Base-by-base conservation (phyloP, 345 rosid genomes). In the Gossypium arboreum region DNA sequence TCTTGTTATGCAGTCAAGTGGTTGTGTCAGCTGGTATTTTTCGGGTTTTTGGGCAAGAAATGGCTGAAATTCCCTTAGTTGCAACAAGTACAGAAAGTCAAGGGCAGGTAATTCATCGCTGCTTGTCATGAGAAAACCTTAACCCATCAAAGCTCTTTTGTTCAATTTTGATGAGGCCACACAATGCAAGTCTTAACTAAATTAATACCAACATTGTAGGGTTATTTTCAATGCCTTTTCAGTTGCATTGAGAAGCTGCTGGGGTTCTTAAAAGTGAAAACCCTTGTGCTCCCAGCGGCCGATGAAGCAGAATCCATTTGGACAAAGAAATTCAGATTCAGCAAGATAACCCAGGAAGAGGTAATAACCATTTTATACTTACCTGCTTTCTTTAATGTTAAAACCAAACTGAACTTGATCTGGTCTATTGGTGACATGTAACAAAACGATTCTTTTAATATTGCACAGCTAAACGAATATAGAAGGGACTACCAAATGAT, bases 1-100 rank as follows among this genome's bases (percentile, higher is more conserved):
- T 41, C 47, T 41, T 59, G 72, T 55, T 39, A 13, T 85, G 84
- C 90, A 95, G 98, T 84, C 87, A 84, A 73, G 94, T 81, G 56
- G 87, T 93, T 1, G 99, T 91, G 34, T 91, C 94, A 4, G 91
- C 89, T 13, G 99, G 93, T 78, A 82, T 90, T 62, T 82, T 93
- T 54, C 84, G 99, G 68, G 75, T 94, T 72, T 91, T 94, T 11
- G 98, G 98, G 78, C 79, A 76, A 72, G 98, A 95, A 67, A 73
- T 91, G 79, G 99, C 99, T 7, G 99, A 95, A 76, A 89, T 95
- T 75, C 99, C 99, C 74, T 75, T 93, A 51, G 99, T 89, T 67
- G 98, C 99, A 57, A 95, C 98, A 34, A 86, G 85, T 72, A 80
- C 79, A 62, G 92, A 86, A 18, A 79, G 68, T 50, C 91, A 91